Base-by-base conservation (phyloP, 2,329 filamentous ascomycete species). In the Stagonosporopsis tanaceti region DNA sequence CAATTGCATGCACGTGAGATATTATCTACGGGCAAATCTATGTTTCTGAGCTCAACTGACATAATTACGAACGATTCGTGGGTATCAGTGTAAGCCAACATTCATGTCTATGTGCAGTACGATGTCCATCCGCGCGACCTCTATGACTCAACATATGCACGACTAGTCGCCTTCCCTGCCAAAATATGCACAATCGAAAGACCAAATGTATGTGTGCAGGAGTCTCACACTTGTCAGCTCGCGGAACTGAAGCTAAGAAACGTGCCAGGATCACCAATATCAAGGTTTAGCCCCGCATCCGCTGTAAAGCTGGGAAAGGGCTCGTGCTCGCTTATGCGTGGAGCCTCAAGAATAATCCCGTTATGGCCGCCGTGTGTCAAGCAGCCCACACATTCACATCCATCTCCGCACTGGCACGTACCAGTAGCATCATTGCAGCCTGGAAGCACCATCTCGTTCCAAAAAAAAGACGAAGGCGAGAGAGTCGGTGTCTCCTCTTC, bases 371-470 rank as follows among this genome's bases (percentile, higher is more conserved):
- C 80, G 53, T 85, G 82, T 3, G 81, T 83, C 12, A 83, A 70
- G 62, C 82, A 85, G 14, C 81, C 82, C n/a, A 81, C 74, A 61
- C 82, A 85, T 52, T 71, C 77, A 62, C 82, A 85, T 37, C 82
- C 81, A 53, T 79, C 79, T 15, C 81, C 81, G 54, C 82, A 85
- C 60, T 80, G 80, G 55, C 82, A 85, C 25, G 78, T 82, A 3
- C 82, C 82, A 6, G 77, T 81, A 3, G 76, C 69, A 57, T 84
- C 79, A 32, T 77, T 78, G 64, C 82, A 84, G 15, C 77, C 67
- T 6, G 76, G 76, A 1, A 78, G 60, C 0, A 67, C 68, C 60
- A 77, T 66, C 44, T 75, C 66, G 47, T 75, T 71, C 69, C 74
- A 74, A 51, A 76, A 72, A 54, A 72, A 78, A 0, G 73, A 69